Conservation (phyloP, 2,329 filamentous ascomycete genomes). For the Cladophialophora exuberans region DNA sequence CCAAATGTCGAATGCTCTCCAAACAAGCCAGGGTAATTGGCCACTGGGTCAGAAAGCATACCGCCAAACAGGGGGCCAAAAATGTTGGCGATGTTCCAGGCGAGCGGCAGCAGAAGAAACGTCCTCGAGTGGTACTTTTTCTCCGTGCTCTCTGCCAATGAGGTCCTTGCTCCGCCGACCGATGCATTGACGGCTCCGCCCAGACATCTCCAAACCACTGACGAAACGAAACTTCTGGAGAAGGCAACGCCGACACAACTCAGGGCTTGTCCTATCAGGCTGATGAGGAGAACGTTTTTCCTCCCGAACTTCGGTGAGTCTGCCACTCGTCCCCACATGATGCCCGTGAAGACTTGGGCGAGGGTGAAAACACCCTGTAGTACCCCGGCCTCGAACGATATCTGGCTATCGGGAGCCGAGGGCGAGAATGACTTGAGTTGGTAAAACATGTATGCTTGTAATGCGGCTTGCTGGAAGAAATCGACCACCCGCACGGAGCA, state of each 20-base stretch:
- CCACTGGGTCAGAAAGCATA: constrained; percentile 67
- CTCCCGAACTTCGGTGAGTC: constrained; percentile 55
- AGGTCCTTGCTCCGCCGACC: constrained; percentile 72
- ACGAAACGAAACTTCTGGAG: constrained; percentile 63
- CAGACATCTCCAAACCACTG: constrained; percentile 65
- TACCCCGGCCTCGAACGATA: constrained; percentile 71
- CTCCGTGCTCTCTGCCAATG: constrained; percentile 74
- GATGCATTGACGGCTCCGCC: constrained; percentile 73
- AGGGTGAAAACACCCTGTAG: constrained; percentile 73
- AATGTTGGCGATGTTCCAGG: constrained; percentile 67
- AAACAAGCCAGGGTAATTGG: constrained; percentile 66
- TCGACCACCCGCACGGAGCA: constrained; percentile 75
- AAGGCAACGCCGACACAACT: constrained; percentile 72
- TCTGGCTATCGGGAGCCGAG: constrained; percentile 55
- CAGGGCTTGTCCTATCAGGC: constrained; percentile 68
- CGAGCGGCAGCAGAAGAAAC: constrained; percentile 65
- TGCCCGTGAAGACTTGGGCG: constrained; percentile 73
- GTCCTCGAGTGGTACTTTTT: constrained; percentile 63
- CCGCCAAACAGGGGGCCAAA: constrained; percentile 63
- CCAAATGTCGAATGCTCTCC: constrained; percentile 61
- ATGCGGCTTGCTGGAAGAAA: constrained; percentile 72
- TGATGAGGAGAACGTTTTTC: constrained; percentile 77
- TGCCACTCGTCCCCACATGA: constrained; percentile 71
- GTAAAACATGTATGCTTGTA: constrained; percentile 77
- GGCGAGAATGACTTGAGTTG: constrained; percentile 72